These are phyloP conservation scores for Solanum tarapatanum DNA, from an alignment of 257 asterid genomes.

Conservation along the genomic window DNA sequence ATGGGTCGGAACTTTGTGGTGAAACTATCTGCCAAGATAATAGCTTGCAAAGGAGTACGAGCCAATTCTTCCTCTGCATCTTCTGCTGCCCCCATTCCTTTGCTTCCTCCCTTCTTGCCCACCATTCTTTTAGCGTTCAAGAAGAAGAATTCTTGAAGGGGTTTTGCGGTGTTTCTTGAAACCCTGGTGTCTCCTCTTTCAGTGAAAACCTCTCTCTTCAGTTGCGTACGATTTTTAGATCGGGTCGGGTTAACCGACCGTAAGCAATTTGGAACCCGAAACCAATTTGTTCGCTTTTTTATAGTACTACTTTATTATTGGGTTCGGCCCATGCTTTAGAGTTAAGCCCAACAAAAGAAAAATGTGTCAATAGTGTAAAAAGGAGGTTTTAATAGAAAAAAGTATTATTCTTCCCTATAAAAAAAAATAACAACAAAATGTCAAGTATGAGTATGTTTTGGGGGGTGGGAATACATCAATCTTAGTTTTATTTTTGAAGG, in stretches of 20 bases:
- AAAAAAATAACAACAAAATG: too few relatives aligned
- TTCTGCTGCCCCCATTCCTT: constrained; percentile 33
- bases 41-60: constrained; percentile 74
- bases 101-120: constrained; percentile 54
- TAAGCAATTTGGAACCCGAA: background rate
- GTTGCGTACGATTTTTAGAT: background rate
- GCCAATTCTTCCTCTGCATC: constrained; percentile 66
- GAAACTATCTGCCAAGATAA: constrained; percentile 89
- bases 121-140: constrained; percentile 30
- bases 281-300: background rate
- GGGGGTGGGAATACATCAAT: background rate
- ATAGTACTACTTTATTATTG: background rate
- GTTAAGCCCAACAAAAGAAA: background rate
- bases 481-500: too few relatives aligned
- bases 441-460: background rate
- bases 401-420: background rate
- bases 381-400: background rate
- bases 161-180: background rate
- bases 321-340: background rate
- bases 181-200: background rate
- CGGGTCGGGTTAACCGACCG: background rate
- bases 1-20: constrained; percentile 94
- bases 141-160: background rate
- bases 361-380: background rate
- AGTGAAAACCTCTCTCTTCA: background rate